These are phyloP conservation scores for Setaria viridis DNA, from an alignment of 202 grass and related monocot genomes.

Conservation along the genomic window DNA sequence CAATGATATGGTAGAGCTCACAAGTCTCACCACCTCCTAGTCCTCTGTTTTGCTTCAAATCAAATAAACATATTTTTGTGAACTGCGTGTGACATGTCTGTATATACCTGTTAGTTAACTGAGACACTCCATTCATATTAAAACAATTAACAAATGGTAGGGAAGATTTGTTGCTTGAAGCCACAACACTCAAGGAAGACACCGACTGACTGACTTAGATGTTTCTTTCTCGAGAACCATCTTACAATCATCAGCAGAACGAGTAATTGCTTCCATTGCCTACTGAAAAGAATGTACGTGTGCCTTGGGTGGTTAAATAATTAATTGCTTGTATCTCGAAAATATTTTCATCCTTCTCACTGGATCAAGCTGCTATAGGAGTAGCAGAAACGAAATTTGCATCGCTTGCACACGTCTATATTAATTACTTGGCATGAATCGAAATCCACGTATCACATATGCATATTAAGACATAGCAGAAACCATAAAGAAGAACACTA, in stretches of 20 bases:
- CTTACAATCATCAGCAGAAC: conserved; percentile 25
- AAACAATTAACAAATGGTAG: background rate
- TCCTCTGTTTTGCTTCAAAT: background rate
- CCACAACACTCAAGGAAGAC: conserved; percentile 14
- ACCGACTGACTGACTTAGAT: background rate
- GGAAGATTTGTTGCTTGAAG: conserved; percentile 14
- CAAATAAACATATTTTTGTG: background rate
- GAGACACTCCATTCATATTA: conserved; percentile 12
- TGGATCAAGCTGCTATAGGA: background rate
- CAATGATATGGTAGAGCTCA: conserved; percentile 27
- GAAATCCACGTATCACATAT: conserved; percentile 16
- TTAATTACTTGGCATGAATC: conserved; percentile 29
- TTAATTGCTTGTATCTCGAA: background rate
- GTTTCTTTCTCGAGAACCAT: conserved; percentile 17
- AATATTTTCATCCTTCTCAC: background rate
- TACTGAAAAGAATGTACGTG: background rate
- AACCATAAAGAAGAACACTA: background rate
- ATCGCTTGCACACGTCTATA: background rate
- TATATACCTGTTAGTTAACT: background rate
- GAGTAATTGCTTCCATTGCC: background rate
- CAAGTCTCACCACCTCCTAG: background rate
- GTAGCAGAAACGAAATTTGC: conserved; percentile 14
- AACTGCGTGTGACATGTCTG: background rate
- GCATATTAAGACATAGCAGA: background rate
- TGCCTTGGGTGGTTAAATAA: background rate